Evolutionary conservation across 331 rosid genomes (phyloP), one percentile per base, ranked within the genome.

Genomic region (Malus hybrid): DNA sequence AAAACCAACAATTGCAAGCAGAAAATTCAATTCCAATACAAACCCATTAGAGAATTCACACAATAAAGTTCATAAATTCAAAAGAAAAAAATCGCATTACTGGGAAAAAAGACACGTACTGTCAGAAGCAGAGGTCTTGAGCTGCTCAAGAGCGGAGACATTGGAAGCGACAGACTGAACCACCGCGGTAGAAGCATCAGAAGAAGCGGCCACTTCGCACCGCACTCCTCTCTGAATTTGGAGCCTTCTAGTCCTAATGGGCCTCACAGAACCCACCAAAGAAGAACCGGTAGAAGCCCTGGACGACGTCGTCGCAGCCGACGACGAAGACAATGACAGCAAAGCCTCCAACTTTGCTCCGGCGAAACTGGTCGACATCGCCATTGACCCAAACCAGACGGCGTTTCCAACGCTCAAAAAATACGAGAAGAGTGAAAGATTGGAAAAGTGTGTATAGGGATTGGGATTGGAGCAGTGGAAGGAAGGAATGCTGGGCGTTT

Each of bases 61-160:
- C 13, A 18, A 9, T 24, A 73, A 31, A 27, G 33, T 39, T 69
- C 5, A 27, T 68, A 27, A 44, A 42, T 36, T 68, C 10, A 68
- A 20, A 1, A 65, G 46, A 5, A 14, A 20, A 32, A 13, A 65
- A 32, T 69, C n/a, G 4, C 31, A 74, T 72, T 7, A 54, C 16
- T 5, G 55, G 31, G 36, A 22, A 22, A 39, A 59, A 31, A 69
- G 31, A 20, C 14, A 71, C 87, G 48, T 83, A 94, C 99, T 89
- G 83, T 90, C 97, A 79, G 86, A 88, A 20, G 93, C 92, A 71
- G 95, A 90, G 74, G 96, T 79, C 83, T 94, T 94, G 78, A 92
- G 95, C 83, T 78, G 99, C 80, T 92, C 91, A 52, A 92, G 97
- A 80, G 96, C 88, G 20, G 99, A 88, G 71, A 88, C 32, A 57